Base-by-base conservation (phyloP, 352 stramenopile species). In the Pythium utonaiense region DNA sequence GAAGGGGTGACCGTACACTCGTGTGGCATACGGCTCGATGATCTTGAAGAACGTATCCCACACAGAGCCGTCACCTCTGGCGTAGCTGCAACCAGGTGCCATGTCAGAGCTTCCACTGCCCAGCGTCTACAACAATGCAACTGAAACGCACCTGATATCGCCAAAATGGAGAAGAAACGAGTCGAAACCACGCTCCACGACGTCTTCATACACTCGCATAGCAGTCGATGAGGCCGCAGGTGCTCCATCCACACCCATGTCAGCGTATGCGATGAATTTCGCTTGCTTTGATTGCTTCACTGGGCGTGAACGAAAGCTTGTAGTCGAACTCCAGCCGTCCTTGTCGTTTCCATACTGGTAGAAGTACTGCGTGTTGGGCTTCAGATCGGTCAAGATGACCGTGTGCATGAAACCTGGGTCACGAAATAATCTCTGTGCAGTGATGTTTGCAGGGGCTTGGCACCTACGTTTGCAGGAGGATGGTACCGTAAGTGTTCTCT, bases 11-110 rank as follows among this genome's bases (percentile, higher is more conserved):
- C 44, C 77, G 49, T 71, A 89, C 80, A 88, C 53, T 58, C 76
- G 76, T 8, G 80, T 89, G 14, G 80, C 80, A 38, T 82, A 77
- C 3, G 78, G 75, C 38, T 90, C 78, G 30, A 90, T 88, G 25
- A 89, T 53, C 50, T 83, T 77, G 47, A 92, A 89, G 60, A 88
- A 92, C 28, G 78, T 74, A 38, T 92, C 83, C 83, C 83, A 92
- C 47, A 88, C 61, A 22, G 70, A 75, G 33, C 73, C 80, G 33
- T 78, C 62, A 3, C 77, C 80, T 53, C 76, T 72, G n/a, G 82
- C 80, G 63, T 89, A 91, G 52, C 82, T 91, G 45, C 42, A 50
- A 40, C 14, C 36, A 36, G 27, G 25, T 13, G 28, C 9, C 9
- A 31, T 6, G 13, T 25, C 24, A 30, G 25, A 10, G 2, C 5